A percentile compares a stretch with the other conserved stretches of the same genome.
phyloP scores from a whole-genome alignment of 2,329 filamentous ascomycete genomes.

The Colletotrichum ledebouriae region DNA sequence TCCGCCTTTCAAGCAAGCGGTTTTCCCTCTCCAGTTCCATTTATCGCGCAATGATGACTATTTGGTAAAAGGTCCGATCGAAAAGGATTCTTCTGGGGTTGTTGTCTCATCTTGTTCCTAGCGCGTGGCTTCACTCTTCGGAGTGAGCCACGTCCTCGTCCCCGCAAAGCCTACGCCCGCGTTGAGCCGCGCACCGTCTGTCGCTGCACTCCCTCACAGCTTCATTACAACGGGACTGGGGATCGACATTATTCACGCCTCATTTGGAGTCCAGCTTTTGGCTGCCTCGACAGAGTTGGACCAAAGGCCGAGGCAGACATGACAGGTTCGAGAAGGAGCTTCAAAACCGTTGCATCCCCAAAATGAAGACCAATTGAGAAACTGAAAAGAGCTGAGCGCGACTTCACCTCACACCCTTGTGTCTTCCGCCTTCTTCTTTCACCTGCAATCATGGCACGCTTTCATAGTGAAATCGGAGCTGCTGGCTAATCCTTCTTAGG shows the following conservation, averaged over 20 bases:
- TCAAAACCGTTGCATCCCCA: constrained; percentile 65
- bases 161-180: constrained; percentile 10
- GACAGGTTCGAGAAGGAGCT: constrained; percentile 41
- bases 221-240: constrained; percentile 6
- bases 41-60: constrained; percentile 62
- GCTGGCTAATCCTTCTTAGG: constrained; percentile 11
- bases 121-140: constrained; percentile 44
- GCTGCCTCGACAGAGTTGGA: constrained; percentile 59
- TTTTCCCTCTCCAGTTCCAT: no score
- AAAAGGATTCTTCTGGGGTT: constrained; percentile 62
- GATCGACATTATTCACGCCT: constrained; percentile 48
- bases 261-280: constrained; percentile 67
- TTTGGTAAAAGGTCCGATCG: constrained; percentile 77
- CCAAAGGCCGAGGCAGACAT: constrained; percentile 74
- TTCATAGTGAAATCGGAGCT: background rate
- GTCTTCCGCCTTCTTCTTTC: background rate
- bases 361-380: constrained; percentile 64
- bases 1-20: background rate
- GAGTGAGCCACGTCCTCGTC: constrained; percentile 33
- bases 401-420: constrained; percentile 16
- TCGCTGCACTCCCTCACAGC: constrained; percentile 6
- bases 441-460: background rate
- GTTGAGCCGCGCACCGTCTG: constrained; percentile 15
- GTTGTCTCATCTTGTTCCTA: constrained; percentile 45
- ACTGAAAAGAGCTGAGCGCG: constrained; percentile 83